Base-by-base conservation (phyloP, 116 monocot genomes). In the Iris pallida region DNA sequence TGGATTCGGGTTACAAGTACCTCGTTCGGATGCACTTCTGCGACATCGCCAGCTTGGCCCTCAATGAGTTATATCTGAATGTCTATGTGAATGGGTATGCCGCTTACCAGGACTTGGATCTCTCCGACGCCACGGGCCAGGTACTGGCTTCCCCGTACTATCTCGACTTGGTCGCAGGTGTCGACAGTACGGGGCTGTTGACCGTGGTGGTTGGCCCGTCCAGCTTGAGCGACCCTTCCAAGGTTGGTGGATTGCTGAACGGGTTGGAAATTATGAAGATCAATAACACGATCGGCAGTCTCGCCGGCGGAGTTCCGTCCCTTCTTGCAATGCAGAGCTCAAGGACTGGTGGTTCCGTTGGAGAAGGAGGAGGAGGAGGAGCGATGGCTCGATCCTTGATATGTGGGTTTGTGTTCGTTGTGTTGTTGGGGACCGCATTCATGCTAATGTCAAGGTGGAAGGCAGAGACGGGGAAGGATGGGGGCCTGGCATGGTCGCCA, bases 211-310 rank as follows among this genome's bases (percentile, higher is more conserved):
- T 95, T 68, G 86, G 72, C 8, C 78, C 86, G 11, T 88, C 88
- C 1, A 81, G 68, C 15, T 19, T 68, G 17, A 86, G 76, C 16
- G 67, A 18, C 0, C 73, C 79, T 13, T 79, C 70, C 0, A 70
- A 64, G 68, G 71, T 80, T 4, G 64, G 71, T 48, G 95, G 80
- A 42, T 40, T 91, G 71, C 75, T 95, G 59, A 95, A 95, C 78
- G 95, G 89, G 14, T 48, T 95, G 74, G 95, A 95, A 62, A 77
- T 95, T 55, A 80, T 91, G 88, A 91, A 86, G 69, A 81, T 95
- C 43, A 95, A 79, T 57, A 85, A 83, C 14, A 70, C 83, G 4
- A 13, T 66, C 8, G 80, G 70, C 1, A 79, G 80, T 68, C 71
- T 85, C 20, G 70, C 65, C 75, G 76, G 81, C 0, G 75, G 75